A percentile compares a stretch with the other conserved stretches of the same genome.
phyloP scores from a whole-genome alignment of 257 asterid species.

The Nicotiana noctiflora region DNA sequence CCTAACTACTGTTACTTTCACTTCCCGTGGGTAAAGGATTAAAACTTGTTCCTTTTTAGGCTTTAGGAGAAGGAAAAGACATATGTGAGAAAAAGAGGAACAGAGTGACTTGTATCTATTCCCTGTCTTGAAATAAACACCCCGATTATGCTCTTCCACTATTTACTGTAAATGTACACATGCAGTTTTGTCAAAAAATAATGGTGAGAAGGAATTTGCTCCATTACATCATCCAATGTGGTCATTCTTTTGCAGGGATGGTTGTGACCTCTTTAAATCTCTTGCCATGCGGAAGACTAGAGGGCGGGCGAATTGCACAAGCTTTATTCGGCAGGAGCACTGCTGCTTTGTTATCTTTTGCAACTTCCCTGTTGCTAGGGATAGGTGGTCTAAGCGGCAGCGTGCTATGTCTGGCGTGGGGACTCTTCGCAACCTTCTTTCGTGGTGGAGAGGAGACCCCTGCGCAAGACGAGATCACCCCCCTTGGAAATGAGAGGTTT shows the following conservation, averaged over 20 bases:
- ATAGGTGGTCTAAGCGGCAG: constrained; percentile 88
- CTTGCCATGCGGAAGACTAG: constrained; percentile 84
- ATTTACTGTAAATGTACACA: background rate
- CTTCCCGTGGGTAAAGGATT: background rate
- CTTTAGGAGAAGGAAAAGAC: background rate
- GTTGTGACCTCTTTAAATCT: constrained; percentile 85
- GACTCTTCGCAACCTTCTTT: constrained; percentile 80
- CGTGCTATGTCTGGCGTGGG: constrained; percentile 80
- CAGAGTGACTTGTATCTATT: background rate
- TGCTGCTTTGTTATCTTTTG: constrained; percentile 48
- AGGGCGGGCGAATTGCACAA: constrained; percentile 88
- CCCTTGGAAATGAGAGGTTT: constrained; percentile 65
- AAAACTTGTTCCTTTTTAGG: background rate
- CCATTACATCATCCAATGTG: background rate
- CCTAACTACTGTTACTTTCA: background rate
- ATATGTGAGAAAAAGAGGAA: background rate
- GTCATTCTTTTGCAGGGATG: constrained; percentile 49
- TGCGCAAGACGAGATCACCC: constrained; percentile 82
- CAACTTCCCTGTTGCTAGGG: constrained; percentile 59
- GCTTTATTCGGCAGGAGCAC: constrained; percentile 77
- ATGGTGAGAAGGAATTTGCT: background rate
- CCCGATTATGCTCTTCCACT: background rate
- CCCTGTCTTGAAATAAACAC: background rate
- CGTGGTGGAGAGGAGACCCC: constrained; percentile 90
- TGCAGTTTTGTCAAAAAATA: too few relatives aligned